phyloP scores from a whole-genome alignment of 768 basidiomycete species.

The button mushroom (Agaricus bisporus) region DNA sequence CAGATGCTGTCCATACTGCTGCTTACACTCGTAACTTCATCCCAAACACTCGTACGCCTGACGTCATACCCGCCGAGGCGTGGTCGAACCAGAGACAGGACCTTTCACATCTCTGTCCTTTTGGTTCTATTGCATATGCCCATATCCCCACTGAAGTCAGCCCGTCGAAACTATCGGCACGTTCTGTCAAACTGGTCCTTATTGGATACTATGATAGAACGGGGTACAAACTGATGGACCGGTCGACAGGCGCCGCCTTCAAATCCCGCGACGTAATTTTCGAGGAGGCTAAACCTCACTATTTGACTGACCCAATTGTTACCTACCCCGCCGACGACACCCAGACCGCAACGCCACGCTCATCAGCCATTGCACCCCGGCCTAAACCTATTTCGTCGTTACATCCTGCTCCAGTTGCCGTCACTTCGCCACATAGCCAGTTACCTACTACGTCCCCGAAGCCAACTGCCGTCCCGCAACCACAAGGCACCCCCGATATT shows the following conservation, averaged over 20 bases:
- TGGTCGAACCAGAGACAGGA: conserved; percentile 18
- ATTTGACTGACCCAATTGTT: too few relatives aligned
- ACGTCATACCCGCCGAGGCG: conserved; percentile 10
- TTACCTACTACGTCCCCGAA: too few relatives aligned
- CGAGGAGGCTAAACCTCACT: conserved; percentile 17
- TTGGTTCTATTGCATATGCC: conserved; percentile 25
- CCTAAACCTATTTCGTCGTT: too few relatives aligned
- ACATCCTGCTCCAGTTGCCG: too few relatives aligned
- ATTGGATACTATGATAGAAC: conserved; percentile 18
- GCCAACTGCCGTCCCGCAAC: too few relatives aligned
- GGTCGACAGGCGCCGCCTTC: conserved; percentile 9
- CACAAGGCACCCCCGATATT: too few relatives aligned
- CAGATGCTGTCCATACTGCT: conserved; percentile 4
- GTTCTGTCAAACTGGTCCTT: conserved; percentile 15
- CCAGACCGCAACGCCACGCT: too few relatives aligned
- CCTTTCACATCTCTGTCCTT: conserved; percentile 21
- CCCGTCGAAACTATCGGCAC: conserved; percentile 8
- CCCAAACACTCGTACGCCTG: conserved; percentile 11
- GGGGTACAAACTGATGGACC: conserved; percentile 17
- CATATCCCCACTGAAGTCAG: conserved; percentile 15
- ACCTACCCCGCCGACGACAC: too few relatives aligned
- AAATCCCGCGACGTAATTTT: conserved; percentile 18
- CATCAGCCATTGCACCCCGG: too few relatives aligned
- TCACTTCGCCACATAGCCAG: too few relatives aligned
- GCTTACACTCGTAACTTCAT: conserved; percentile 11